Percentiles rank a stretch among this genome's conserved stretches.
Evolutionary conservation across 345 rosid species (phyloP).

Genomic region (Excoecaria agallocha): DNA sequence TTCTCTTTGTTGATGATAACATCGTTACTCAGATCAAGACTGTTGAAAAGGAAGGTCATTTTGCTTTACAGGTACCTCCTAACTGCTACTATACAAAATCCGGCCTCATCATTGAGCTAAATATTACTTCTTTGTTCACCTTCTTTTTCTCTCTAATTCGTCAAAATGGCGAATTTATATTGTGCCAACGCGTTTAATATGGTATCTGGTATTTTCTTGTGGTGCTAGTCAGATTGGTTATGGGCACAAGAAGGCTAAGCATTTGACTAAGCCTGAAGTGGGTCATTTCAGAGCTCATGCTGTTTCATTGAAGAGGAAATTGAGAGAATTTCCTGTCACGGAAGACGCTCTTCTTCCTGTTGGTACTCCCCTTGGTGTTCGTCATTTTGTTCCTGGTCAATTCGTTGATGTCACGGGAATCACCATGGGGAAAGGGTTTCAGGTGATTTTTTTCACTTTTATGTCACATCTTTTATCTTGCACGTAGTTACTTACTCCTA

Average conservation of each 20-base stretch:
- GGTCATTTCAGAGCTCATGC: slow-evolving; percentile 98
- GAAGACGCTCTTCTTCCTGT: slow-evolving; percentile 89
- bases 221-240: slow-evolving; percentile 79
- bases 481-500: background rate
- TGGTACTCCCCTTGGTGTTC: slow-evolving; percentile 67
- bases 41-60: slow-evolving; percentile 81
- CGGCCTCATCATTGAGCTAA: no score
- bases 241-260: slow-evolving; percentile 91
- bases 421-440: slow-evolving; percentile 92
- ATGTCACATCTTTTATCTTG: background rate
- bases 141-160: background rate
- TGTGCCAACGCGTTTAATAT: slow-evolving; percentile 19
- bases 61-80: slow-evolving; percentile 67
- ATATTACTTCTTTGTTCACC: no score
- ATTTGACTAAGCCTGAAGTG: slow-evolving; percentile 84
- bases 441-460: slow-evolving; percentile 38
- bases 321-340: slow-evolving; percentile 88
- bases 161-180: background rate
- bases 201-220: slow-evolving; percentile 27
- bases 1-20: slow-evolving; percentile 89
- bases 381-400: slow-evolving; percentile 94
- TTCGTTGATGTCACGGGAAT: slow-evolving; percentile 82
- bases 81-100: background rate
- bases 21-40: slow-evolving; percentile 94
- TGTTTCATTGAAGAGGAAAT: slow-evolving; percentile 86